Percentiles rank a stretch among this genome's conserved stretches.
These are phyloP conservation scores for Fraxinus anomala DNA, from an alignment of 257 asterid species.

Conservation along the genomic window DNA sequence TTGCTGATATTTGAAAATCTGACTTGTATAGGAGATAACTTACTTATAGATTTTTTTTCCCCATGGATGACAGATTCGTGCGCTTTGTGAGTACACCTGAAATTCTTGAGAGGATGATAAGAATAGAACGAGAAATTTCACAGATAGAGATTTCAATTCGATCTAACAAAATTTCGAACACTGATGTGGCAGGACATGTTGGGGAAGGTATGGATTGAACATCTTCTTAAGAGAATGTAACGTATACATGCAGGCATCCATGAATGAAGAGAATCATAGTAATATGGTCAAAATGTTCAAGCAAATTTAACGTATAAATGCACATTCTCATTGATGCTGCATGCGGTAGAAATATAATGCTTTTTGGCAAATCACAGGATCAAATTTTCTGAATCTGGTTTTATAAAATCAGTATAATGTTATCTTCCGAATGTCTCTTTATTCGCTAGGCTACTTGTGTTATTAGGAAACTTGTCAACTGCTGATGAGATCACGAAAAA, in stretches of 20 bases:
- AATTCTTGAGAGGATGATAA: conserved; percentile 74
- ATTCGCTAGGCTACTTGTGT: conserved; percentile 25
- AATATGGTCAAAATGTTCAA: neutral
- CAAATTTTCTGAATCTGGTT: neutral
- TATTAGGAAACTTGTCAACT: conserved; percentile 40
- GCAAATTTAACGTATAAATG: neutral
- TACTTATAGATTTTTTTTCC: neutral
- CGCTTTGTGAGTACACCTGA: conserved; percentile 88
- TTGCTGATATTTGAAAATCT: neutral
- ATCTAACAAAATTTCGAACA: conserved; percentile 41
- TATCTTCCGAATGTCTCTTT: neutral
- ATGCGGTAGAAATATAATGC: neutral
- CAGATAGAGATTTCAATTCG: conserved; percentile 76
- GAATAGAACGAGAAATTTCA: conserved; percentile 65
- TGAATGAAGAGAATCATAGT: neutral
- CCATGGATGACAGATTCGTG: conserved; percentile 59
- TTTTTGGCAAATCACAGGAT: neutral
- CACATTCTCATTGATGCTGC: neutral
- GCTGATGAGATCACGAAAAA: conserved; percentile 53
- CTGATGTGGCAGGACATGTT: conserved; percentile 38
- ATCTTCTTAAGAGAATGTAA: neutral
- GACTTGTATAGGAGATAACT: neutral
- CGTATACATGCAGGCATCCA: neutral
- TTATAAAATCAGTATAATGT: neutral
- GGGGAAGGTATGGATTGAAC: conserved; percentile 43